Percentiles rank a stretch among this genome's conserved stretches.
Conservation (phyloP, 345 rosid genomes). For the rapeseed (Brassica napus) region DNA sequence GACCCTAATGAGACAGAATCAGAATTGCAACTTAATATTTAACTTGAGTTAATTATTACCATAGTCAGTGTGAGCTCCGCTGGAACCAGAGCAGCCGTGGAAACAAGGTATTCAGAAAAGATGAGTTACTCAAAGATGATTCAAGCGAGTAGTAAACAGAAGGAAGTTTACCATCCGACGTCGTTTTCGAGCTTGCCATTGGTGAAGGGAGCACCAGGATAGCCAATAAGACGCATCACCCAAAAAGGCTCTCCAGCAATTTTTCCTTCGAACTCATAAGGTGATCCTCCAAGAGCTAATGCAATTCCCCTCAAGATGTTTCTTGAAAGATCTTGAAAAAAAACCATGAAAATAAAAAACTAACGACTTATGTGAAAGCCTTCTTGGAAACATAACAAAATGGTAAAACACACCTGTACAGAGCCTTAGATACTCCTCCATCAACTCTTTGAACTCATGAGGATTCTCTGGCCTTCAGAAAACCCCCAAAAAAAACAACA, state of each 20-base stretch:
- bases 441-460: conserved; percentile 48
- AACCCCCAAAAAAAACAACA: background rate
- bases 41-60: conserved; percentile 17
- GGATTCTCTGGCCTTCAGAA: conserved; percentile 70
- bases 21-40: background rate
- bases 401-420: conserved; percentile 61
- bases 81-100: conserved; percentile 29
- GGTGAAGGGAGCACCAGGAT: conserved; percentile 54
- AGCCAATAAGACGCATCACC: conserved; percentile 80
- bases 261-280: conserved; percentile 70
- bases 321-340: conserved; percentile 69
- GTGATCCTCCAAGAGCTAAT: conserved; percentile 66
- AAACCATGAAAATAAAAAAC: background rate
- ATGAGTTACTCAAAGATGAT: conserved; percentile 7
- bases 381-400: background rate
- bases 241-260: conserved; percentile 85
- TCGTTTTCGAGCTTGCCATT: conserved; percentile 47
- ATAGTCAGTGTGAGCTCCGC: conserved; percentile 90
- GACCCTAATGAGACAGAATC: background rate
- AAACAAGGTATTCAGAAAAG: background rate
- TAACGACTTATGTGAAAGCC: background rate
- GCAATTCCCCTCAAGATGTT: conserved; percentile 79
- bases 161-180: conserved; percentile 70
- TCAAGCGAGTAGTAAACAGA: background rate
- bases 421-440: conserved; percentile 70